Evolutionary conservation across 345 rosid species (phyloP), one percentile per base, ranked within the genome.

Genomic region (Cochlearia excelsa): DNA sequence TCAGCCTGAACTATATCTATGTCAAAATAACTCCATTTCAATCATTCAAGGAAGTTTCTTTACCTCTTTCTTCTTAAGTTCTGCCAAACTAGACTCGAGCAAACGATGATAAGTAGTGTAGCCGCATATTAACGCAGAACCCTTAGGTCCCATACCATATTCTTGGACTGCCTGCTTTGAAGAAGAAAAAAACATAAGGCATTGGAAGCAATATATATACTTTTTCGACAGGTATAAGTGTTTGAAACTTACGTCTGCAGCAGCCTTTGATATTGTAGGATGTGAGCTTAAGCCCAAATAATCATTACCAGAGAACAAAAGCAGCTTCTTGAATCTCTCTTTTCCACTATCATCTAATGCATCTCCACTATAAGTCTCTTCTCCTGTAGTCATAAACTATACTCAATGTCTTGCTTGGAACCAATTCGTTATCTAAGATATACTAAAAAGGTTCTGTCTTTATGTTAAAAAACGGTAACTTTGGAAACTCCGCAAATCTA

Each of bases 81-180:
- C 80, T 10, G 98, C 97, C 81, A 92, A 81, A 79, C 79, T 75
- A 29, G 86, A 81, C 75, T 92, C 99, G 0, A 89, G 81, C 49
- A 71, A 65, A 74, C 94, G 78, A 72, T 92, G 99, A 75, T 84
- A 80, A 69, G 75, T 83, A 55, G 99, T 92, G 54, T 89, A 92
- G 37, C 99, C 99, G 53, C 99, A 88, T 34, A 88, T 81, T 70
- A 92, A 71, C 30, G 97, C 89, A 73, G 99, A 92, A 43, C 99
- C 99, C 62, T 89, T 86, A 4, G 99, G 99, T 37, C 99, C 99
- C 99, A 92, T 92, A 62, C 99, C 99, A 78, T 82, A 78, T 44
- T 86, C 85, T 57, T 29, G 79, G 6, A 84, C 88, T 62, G 95
- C 98, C 98, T 91, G 79, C 66, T 31, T 66, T 43, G 53, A 74